These are phyloP conservation scores for Ceratocystis smalleyi DNA, from an alignment of 2,329 filamentous ascomycete genomes.

Conservation along the genomic window DNA sequence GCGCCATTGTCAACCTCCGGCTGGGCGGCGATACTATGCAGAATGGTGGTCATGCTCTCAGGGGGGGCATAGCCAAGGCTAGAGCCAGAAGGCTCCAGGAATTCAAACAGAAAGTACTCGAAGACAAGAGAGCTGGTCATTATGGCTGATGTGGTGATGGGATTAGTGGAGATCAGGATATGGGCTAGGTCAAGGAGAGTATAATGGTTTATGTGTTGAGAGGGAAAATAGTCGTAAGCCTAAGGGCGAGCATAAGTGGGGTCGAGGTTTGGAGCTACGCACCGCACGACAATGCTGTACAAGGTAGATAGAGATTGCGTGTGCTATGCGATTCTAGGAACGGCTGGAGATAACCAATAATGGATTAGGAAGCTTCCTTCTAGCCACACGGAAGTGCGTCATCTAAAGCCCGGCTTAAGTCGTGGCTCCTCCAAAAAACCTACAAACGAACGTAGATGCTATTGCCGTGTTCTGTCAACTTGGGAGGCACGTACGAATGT, in stretches of 20 bases:
- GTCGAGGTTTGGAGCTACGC: neutral
- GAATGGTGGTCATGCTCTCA: constrained; percentile 19
- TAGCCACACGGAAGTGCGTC: neutral
- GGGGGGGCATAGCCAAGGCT: constrained; percentile 21
- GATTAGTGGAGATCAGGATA: neutral
- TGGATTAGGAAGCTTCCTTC: neutral
- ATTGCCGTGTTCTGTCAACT: neutral
- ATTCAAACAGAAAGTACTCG: constrained; percentile 24
- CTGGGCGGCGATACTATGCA: constrained; percentile 1
- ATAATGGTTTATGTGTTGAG: neutral
- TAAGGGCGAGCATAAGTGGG: constrained; percentile 6
- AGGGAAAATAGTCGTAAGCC: neutral
- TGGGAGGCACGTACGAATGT: neutral
- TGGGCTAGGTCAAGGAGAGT: neutral
- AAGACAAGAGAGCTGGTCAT: constrained; percentile 22
- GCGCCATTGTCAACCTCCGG: constrained; percentile 22
- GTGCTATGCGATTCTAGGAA: too few species aligned
- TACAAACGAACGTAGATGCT: neutral
- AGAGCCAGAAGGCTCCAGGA: constrained; percentile 22
- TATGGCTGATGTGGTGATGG: constrained; percentile 7
- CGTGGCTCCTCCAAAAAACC: neutral
- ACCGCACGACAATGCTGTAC: neutral
- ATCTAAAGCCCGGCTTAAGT: neutral
- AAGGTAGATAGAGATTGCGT: neutral
- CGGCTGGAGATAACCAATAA: neutral